Evolutionary conservation across 306 rosid species (phyloP).

Genomic region (Ochetophila trinervis): DNA sequence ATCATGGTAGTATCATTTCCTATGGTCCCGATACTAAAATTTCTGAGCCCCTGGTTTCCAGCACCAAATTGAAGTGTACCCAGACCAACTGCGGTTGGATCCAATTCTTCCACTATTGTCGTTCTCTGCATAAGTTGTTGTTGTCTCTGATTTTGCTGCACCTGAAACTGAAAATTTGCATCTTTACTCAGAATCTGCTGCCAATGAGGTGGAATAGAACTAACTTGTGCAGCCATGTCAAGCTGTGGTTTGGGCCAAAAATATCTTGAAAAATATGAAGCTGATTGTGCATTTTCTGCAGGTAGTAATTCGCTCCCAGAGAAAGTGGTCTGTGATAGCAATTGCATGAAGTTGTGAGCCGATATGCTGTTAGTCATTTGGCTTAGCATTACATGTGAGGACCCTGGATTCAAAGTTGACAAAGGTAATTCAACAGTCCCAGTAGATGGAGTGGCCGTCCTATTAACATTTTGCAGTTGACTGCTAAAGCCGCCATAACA

Average conservation of each 20-base stretch:
- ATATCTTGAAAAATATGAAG: background rate
- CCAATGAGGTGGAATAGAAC: slow-evolving; percentile 8
- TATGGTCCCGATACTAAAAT: background rate
- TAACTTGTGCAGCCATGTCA: slow-evolving; percentile 21
- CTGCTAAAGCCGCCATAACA: slow-evolving; percentile 8
- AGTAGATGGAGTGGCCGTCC: slow-evolving; percentile 5
- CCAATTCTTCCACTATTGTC: background rate
- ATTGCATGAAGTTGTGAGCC: slow-evolving; percentile 9
- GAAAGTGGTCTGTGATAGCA: slow-evolving; percentile 3
- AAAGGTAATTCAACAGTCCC: background rate
- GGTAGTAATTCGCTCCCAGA: slow-evolving; percentile 8
- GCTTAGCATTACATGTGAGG: background rate
- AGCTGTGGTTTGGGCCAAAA: slow-evolving; percentile 6
- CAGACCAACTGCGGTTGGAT: slow-evolving; percentile 2
- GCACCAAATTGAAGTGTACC: background rate
- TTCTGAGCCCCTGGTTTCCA: slow-evolving; percentile 18
- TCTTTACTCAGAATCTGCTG: slow-evolving; percentile 1
- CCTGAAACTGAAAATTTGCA: slow-evolving; percentile 13
- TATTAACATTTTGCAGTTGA: background rate
- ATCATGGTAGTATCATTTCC: slow-evolving; percentile 1
- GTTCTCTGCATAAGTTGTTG: slow-evolving; percentile 9
- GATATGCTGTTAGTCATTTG: slow-evolving; percentile 6
- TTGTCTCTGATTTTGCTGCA: slow-evolving; percentile 14
- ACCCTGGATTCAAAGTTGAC: slow-evolving; percentile 10
- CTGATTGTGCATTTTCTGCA: background rate